A percentile compares a stretch with the other conserved stretches of the same genome.
phyloP scores from a whole-genome alignment of 306 rosid species.

The Citrullus colocynthis region DNA sequence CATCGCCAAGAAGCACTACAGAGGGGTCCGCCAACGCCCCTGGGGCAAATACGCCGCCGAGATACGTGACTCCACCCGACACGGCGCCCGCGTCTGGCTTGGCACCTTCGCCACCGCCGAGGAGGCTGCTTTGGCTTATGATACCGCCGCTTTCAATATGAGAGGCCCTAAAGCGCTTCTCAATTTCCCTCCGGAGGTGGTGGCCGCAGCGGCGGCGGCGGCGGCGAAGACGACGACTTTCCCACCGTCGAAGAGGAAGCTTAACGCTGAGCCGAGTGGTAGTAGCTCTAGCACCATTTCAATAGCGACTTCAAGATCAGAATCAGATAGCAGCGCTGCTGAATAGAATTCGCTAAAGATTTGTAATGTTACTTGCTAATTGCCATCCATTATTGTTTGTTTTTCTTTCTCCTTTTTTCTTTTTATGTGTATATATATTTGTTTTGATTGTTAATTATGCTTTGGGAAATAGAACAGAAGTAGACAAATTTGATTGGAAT shows the following conservation, averaged over 20 bases:
- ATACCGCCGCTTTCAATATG: constrained; percentile 71
- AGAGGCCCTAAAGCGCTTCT: constrained; percentile 70
- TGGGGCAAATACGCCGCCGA: constrained; percentile 96
- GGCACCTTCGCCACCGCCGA: constrained; percentile 83
- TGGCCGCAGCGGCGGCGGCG: constrained; percentile 34
- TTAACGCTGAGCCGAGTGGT: neutral
- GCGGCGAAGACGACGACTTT: neutral
- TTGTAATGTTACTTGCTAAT: neutral
- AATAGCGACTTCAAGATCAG: neutral
- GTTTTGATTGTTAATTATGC: neutral
- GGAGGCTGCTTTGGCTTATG: constrained; percentile 87
- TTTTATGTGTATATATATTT: neutral
- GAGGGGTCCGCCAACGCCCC: constrained; percentile 77
- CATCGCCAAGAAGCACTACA: constrained; percentile 60
- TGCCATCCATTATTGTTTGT: neutral
- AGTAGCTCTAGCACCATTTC: neutral
- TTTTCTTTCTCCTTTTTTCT: neutral
- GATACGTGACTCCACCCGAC: constrained; percentile 66
- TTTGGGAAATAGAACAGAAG: neutral
- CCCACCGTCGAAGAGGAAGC: constrained; percentile 5
- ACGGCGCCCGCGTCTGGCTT: constrained; percentile 69
- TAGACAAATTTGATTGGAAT: neutral
- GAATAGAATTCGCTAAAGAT: neutral
- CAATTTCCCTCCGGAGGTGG: constrained; percentile 55
- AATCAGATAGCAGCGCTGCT: neutral